A percentile compares a stretch with the other conserved stretches of the same genome.
Evolutionary conservation across 1,284 basidiomycete genomes (phyloP).

Genomic region (Microbotryum silenes-acaulis): DNA sequence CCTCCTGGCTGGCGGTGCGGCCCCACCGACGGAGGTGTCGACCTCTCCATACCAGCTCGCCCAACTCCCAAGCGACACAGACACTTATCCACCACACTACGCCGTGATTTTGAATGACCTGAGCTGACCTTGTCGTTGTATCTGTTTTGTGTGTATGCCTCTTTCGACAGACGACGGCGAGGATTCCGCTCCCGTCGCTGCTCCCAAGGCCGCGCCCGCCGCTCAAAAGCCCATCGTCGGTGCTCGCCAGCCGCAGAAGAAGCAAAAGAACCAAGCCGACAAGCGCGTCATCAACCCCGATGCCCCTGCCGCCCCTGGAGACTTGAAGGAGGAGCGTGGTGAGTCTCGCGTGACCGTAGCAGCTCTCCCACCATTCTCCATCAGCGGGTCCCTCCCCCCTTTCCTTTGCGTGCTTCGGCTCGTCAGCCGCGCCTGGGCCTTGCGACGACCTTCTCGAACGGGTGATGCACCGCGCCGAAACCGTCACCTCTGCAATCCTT

Average conservation of each 20-base stretch:
- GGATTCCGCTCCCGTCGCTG: constrained; percentile 14
- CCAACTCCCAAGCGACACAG: too few relatives aligned
- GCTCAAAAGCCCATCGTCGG: constrained; percentile 8
- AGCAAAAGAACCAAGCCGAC: constrained; percentile 6
- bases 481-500: neutral
- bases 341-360: constrained; percentile 1
- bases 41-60: too few relatives aligned
- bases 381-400: neutral
- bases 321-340: constrained; percentile 32
- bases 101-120: too few relatives aligned
- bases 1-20: too few relatives aligned
- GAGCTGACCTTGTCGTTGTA: neutral
- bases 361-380: neutral
- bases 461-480: neutral
- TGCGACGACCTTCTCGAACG: neutral
- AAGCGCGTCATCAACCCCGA: constrained; percentile 24
- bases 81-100: too few relatives aligned
- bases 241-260: constrained; percentile 11
- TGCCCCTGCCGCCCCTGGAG: constrained; percentile 22
- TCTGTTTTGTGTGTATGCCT: neutral
- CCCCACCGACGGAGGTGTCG: too few relatives aligned
- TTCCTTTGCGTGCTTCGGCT: neutral
- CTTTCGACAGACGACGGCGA: constrained; percentile 15
- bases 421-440: neutral
- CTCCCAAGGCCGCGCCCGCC: constrained; percentile 22